Conservation (phyloP, 129 eudicot species). For the Saussurea involucrata region DNA sequence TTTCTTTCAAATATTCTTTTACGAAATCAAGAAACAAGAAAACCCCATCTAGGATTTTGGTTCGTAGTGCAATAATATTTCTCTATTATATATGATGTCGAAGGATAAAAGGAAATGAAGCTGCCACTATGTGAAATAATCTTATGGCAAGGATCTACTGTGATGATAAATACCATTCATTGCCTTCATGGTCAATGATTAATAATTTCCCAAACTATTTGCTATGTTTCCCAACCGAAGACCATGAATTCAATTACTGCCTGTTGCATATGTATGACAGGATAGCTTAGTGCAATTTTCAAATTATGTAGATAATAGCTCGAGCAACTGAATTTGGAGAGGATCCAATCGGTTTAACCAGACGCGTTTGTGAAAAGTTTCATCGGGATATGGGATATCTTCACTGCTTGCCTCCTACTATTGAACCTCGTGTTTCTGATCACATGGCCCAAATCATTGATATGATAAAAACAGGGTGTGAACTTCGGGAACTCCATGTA, state of each 20-base stretch:
- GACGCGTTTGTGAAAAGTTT: conserved; percentile 82
- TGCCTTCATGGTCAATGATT: not conserved
- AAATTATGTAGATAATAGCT: conserved; percentile 89
- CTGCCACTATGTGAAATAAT: not conserved
- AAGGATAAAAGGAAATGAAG: not conserved
- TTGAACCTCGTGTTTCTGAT: conserved; percentile 96
- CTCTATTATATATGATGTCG: too few relatives aligned
- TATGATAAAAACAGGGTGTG: conserved; percentile 93
- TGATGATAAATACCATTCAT: not conserved
- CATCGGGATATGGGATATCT: conserved; percentile 75
- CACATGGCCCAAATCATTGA: conserved; percentile 84
- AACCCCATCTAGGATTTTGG: too few relatives aligned
- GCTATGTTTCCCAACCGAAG: not conserved
- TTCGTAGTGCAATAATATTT: too few relatives aligned
- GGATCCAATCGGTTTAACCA: conserved; percentile 79
- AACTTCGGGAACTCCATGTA: too few relatives aligned
- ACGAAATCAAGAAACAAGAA: too few relatives aligned
- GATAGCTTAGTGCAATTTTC: conserved; percentile 73
- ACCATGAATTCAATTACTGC: conserved; percentile 27
- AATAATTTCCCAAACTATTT: not conserved
- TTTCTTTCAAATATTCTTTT: too few relatives aligned
- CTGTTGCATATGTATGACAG: conserved; percentile 49
- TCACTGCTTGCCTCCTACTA: conserved; percentile 77
- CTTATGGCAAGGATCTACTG: not conserved
- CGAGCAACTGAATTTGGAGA: conserved; percentile 90